These are phyloP conservation scores for Pseudogymnoascus destructans DNA, from an alignment of 2,329 filamentous ascomycete species.

Conservation along the genomic window DNA sequence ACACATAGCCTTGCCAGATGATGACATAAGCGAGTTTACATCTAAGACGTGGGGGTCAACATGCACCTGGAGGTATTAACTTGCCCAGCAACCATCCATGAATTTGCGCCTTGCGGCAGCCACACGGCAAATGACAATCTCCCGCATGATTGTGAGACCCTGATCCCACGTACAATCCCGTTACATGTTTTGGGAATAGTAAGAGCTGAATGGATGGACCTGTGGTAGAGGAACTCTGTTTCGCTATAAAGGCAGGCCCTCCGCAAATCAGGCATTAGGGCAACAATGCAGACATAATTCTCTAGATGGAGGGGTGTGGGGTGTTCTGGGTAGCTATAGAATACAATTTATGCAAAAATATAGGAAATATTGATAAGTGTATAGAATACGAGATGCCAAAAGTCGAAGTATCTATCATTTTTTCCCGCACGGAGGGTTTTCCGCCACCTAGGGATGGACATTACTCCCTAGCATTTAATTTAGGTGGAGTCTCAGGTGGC, in stretches of 20 bases:
- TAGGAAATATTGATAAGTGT: background rate
- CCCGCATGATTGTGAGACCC: no score
- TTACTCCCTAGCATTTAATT: no score
- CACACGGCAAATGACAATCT: slow-evolving; percentile 8
- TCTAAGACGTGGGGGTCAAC: no score
- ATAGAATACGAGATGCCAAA: background rate
- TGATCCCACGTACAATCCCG: no score
- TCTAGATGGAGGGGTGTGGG: slow-evolving; percentile 3
- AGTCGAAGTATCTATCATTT: background rate
- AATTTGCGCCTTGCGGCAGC: background rate
- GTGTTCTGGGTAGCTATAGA: slow-evolving; percentile 10
- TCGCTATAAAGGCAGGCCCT: slow-evolving; percentile 13
- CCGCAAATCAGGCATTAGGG: slow-evolving; percentile 15
- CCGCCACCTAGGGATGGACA: no score
- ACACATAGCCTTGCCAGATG: no score
- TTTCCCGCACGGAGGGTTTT: background rate
- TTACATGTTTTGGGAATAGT: no score
- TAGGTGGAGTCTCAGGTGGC: no score
- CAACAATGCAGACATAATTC: slow-evolving; percentile 11
- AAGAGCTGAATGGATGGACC: no score
- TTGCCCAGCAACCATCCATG: slow-evolving; percentile 7
- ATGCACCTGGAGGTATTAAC: slow-evolving; percentile 1
- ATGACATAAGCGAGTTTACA: no score
- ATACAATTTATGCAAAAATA: slow-evolving; percentile 11
- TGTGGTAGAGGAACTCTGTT: slow-evolving; percentile 11